Evolutionary conservation across 2,329 filamentous ascomycete genomes (phyloP).

Genomic region (Cordyceps cateniannulata): DNA sequence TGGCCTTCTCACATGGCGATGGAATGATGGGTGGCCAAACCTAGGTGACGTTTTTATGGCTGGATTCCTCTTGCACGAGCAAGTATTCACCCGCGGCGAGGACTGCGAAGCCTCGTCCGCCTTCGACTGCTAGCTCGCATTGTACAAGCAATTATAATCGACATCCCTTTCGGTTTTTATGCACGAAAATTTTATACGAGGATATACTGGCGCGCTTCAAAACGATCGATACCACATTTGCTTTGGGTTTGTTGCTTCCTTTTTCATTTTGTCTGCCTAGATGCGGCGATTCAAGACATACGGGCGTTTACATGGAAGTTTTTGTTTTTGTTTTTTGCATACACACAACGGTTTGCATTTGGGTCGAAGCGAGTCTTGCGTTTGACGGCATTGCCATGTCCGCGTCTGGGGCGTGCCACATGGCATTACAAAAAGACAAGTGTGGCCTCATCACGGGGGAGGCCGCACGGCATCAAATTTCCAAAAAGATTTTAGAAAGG

Average conservation of each 20-base stretch:
- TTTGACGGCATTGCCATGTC: conserved; percentile 35
- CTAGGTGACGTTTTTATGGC: conserved; percentile 36
- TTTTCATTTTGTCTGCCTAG: conserved; percentile 25
- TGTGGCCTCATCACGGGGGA: conserved; percentile 25
- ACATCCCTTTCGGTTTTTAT: conserved; percentile 28
- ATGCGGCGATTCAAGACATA: conserved; percentile 36
- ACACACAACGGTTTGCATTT: conserved; percentile 31
- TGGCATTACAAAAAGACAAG: conserved; percentile 7
- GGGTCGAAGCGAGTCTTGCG: conserved; percentile 20
- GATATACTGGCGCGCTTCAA: conserved; percentile 32
- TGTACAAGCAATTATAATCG: conserved; percentile 46
- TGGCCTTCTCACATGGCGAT: conserved; percentile 36
- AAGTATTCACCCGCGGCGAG: neutral
- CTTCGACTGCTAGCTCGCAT: conserved; percentile 12
- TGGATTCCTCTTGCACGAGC: conserved; percentile 26
- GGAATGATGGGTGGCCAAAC: neutral
- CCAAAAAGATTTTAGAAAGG: conserved; percentile 46
- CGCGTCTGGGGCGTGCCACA: conserved; percentile 13
- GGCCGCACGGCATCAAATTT: conserved; percentile 42
- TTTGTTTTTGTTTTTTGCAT: conserved; percentile 20
- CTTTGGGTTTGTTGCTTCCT: conserved; percentile 27
- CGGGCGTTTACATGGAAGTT: conserved; percentile 21
- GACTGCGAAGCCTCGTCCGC: conserved; percentile 5
- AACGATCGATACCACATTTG: conserved; percentile 42
- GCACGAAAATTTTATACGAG: conserved; percentile 26